Base-by-base conservation (phyloP, 1,284 basidiomycete species). In the Ceratobasidium sp. region DNA sequence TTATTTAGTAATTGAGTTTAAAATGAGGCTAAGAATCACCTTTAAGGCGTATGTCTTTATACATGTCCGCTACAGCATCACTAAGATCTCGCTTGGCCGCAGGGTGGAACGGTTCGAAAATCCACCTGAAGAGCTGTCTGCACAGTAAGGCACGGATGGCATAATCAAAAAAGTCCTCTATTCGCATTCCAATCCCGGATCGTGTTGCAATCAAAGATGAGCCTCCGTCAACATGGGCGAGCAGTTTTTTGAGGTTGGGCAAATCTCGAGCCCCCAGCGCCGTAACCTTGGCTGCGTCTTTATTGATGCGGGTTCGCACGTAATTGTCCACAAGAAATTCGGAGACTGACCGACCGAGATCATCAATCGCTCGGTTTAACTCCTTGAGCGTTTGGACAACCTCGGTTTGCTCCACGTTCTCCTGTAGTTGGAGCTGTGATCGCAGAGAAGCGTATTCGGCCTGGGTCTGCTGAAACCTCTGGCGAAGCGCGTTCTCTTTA, bases 301-400 rank as follows among this genome's bases (percentile, higher is more conserved):
- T 60, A 14, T 60, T n/a, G 57, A 60, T 33, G 7, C 6, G 15
- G 15, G 24, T 8, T 57, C 17, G 14, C 14, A 19, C 57, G 19
- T 60, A 60, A 15, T 29, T 60, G 31, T 60, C 57, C 2, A 60
- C 47, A 7, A 66, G 64, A 19, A 29, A n/a, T 15, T 33, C 22
- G 47, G 63, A 50, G 15, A 65, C 9, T 1, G 44, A 65, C 9
- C 15, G 44, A 31, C 27, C 51, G 2, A 64, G 9, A 33, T 73
- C 60, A 29, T 73, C 60, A 22, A 73, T 45, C 1, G 15, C 27
- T 2, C 71, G 71, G 57, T 73, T 73, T 0, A 73, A 19, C 7
- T 73, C 48, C 2, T 29, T 48, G 0, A 73, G 48, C 4, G 15
- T 36, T 19, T 59, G 71, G 2, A 31, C 41, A 11, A 73, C 33